phyloP scores from a whole-genome alignment of 345 rosid genomes.

The Dovyalis caffra region DNA sequence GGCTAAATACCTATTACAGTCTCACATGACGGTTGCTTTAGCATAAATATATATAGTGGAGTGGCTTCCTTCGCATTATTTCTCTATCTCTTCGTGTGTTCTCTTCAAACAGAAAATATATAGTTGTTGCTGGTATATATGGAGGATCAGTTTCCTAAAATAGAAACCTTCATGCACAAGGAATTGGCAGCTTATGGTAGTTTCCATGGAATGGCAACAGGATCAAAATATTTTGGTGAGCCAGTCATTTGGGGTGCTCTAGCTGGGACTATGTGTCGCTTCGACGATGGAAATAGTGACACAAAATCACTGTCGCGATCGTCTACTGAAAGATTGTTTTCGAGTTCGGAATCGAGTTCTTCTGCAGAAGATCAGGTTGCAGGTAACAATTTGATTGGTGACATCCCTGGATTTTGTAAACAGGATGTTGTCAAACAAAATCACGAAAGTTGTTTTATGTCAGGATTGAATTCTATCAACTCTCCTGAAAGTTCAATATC shows the following conservation, averaged over 20 bases:
- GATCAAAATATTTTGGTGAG: conserved; percentile 30
- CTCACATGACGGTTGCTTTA: conserved; percentile 17
- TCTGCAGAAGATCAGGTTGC: conserved; percentile 30
- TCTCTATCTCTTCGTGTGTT: conserved; percentile 12
- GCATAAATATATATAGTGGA: conserved; percentile 33
- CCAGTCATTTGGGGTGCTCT: conserved; percentile 37
- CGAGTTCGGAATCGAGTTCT: conserved; percentile 30
- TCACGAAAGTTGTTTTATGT: conserved; percentile 14
- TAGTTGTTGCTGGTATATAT: conserved; percentile 10
- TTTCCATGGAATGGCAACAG: conserved; percentile 29
- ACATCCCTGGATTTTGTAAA: conserved; percentile 31
- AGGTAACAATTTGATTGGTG: conserved; percentile 15
- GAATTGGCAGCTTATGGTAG: conserved; percentile 33
- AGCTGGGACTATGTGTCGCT: background rate
- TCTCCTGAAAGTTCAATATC: conserved; percentile 9
- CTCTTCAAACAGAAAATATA: conserved; percentile 21
- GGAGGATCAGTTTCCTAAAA: conserved; percentile 56
- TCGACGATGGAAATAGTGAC: conserved; percentile 15
- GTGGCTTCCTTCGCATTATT: conserved; percentile 33
- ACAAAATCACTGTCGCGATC: conserved; percentile 25
- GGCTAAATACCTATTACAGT: conserved; percentile 20
- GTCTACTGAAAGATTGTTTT: conserved; percentile 20
- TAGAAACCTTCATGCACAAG: conserved; percentile 50
- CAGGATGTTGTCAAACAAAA: conserved; percentile 22
- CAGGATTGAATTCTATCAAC: conserved; percentile 27